phyloP scores from a whole-genome alignment of 129 eudicot genomes.

The Escallonia herrerae region DNA sequence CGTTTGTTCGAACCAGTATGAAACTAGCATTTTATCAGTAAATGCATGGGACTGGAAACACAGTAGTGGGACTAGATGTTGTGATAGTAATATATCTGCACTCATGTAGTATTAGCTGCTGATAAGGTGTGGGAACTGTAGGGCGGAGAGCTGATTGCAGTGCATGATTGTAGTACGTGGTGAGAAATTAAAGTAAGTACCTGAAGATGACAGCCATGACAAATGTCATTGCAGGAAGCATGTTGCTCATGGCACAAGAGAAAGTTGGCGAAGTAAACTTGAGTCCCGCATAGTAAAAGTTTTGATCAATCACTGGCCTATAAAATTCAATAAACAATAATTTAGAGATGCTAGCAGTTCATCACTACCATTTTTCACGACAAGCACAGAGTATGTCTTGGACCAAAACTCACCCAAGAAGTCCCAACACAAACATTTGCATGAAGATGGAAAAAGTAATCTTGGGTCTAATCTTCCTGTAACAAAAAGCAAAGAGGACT shows the following conservation, averaged over 20 bases:
- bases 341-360: not conserved
- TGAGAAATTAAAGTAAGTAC: constrained; percentile 12
- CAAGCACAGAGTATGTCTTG: too few relatives aligned
- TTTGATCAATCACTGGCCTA: constrained; percentile 97
- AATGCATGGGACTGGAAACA: too few relatives aligned
- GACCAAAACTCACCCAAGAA: constrained; percentile 62
- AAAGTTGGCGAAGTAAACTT: constrained; percentile 93
- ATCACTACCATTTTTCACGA: not conserved
- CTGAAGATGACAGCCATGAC: constrained; percentile 95
- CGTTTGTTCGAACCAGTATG: too few relatives aligned
- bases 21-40: too few relatives aligned
- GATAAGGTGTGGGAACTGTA: too few relatives aligned
- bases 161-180: too few relatives aligned
- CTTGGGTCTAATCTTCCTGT: constrained; percentile 78
- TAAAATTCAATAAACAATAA: not conserved
- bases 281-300: constrained; percentile 87
- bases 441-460: constrained; percentile 65
- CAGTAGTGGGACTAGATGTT: too few relatives aligned
- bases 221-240: constrained; percentile 99
- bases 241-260: constrained; percentile 98
- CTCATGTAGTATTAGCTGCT: too few relatives aligned
- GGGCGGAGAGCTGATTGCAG: too few relatives aligned
- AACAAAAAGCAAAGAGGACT: constrained; percentile 1
- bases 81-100: too few relatives aligned
- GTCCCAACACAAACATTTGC: constrained; percentile 93